Conservation (phyloP, 164 flowering plant species). For the Sextonia rubra region DNA sequence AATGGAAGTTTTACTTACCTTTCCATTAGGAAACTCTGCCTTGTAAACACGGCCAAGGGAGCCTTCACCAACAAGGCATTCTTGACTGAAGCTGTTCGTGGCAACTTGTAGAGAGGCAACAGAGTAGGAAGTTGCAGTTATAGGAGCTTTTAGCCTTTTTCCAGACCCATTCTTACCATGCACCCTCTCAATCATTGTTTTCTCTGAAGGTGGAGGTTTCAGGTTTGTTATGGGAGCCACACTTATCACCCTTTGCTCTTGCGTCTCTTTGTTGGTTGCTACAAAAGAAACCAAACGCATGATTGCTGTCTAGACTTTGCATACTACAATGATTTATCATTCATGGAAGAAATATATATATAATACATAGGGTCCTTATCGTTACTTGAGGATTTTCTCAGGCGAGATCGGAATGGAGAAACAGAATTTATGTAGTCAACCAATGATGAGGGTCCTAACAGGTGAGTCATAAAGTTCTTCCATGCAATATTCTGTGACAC, state of each 20-base stretch:
- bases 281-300: conserved; percentile 6
- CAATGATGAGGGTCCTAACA: too few species aligned
- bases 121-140: conserved; percentile 77
- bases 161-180: conserved; percentile 54
- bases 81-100: conserved; percentile 86
- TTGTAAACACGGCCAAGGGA: conserved; percentile 96
- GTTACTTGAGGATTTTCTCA: too few species aligned
- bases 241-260: conserved; percentile 54
- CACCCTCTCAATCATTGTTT: conserved; percentile 41
- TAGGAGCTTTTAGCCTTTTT: conserved; percentile 63
- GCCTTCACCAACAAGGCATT: conserved; percentile 88
- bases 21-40: conserved; percentile 85
- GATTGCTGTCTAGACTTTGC: too few species aligned
- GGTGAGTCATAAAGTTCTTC: too few species aligned
- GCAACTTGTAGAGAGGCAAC: conserved; percentile 84
- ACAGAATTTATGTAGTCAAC: too few species aligned
- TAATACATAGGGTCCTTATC: too few species aligned
- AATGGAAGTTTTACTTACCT: conserved; percentile 39
- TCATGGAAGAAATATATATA: background rate
- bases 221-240: conserved; percentile 45
- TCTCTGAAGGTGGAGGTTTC: conserved; percentile 74
- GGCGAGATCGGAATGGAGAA: too few species aligned
- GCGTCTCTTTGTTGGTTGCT: conserved; percentile 43
- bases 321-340: background rate
- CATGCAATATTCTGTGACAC: too few species aligned